Base-by-base conservation (phyloP, 2,329 filamentous ascomycete species). In the Helotiales sp. region DNA sequence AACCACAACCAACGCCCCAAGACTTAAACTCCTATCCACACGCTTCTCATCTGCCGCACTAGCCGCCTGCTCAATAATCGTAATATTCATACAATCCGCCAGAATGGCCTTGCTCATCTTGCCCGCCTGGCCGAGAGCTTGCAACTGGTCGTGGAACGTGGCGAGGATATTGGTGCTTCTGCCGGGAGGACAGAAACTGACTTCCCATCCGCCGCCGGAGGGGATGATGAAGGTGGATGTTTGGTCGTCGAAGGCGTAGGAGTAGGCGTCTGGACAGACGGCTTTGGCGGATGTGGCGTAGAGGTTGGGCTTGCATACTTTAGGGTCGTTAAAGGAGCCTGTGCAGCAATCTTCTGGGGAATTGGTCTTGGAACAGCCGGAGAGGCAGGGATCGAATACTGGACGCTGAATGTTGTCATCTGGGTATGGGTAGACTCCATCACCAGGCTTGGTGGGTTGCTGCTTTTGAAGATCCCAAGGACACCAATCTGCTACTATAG, bases 181-280 rank as follows among this genome's bases (percentile, higher is more conserved):
- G 10, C 87, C 86, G 13, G 75, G 76, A 1, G 93, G 93, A 77
- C 93, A 96, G 77, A 96, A 92, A 10, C 91, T 84, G 15, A 96
- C 84, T 77, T 94, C 88, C 83, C 91, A 96, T 0, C 91, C 91
- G 24, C 90, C 91, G 20, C 92, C 92, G 11, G 78, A 82, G 2
- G 87, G 87, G 40, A 89, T 82, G 72, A 88, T 87, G 72, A 89
- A 90, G 0, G 87, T 89, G 17, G 84, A 86, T 32, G 81, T 80
- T 68, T 82, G 79, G 74, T 89, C 86, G 71, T 88, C 85, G 77
- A 87, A 87, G 60, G 91, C 89, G 77, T 87, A 96, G 75, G 90
- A 93, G 80, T 96, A 96, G 2, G 92, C 92, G 79, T 96, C 93
- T 0, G 93, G 92, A 76, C 93, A 96, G 13, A 95, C 85, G 3